These are phyloP conservation scores for Aureobasidium sp. DNA, from an alignment of 2,329 filamentous ascomycete genomes.

Conservation along the genomic window DNA sequence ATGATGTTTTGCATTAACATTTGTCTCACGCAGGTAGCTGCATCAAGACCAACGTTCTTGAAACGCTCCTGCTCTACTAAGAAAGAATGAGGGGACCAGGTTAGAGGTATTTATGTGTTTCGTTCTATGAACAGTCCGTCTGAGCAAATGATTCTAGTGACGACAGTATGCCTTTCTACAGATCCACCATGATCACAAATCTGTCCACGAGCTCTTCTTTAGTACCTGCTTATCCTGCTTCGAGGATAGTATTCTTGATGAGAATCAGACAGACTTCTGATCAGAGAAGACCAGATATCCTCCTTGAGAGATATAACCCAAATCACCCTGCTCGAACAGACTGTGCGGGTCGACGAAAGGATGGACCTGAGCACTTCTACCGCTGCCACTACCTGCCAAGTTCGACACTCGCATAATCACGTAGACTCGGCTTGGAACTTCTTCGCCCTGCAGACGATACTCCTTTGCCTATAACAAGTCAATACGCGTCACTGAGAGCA, in stretches of 20 bases:
- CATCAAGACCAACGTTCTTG: no score
- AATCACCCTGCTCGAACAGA: background rate
- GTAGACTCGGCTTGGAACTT: background rate
- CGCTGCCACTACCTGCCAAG: background rate
- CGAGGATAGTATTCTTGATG: background rate
- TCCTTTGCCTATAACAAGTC: background rate
- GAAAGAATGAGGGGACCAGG: no score
- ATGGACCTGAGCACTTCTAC: background rate
- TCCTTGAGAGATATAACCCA: background rate
- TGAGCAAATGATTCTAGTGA: no score
- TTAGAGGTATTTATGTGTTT: no score
- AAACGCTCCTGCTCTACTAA: no score
- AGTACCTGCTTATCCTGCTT: no score
- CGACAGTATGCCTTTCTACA: no score
- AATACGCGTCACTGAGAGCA: background rate
- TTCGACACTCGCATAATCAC: conserved; percentile 6
- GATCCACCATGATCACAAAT: no score
- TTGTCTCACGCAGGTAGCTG: no score
- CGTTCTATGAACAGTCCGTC: no score
- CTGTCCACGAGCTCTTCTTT: no score
- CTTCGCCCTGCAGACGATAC: background rate
- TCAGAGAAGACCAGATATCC: conserved; percentile 11
- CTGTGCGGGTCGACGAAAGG: conserved; percentile 4
- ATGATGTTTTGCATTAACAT: no score
- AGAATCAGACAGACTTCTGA: background rate